A percentile compares a stretch with the other conserved stretches of the same genome.
Evolutionary conservation across 1,284 basidiomycete genomes (phyloP).

Genomic region (Pascua sp.): DNA sequence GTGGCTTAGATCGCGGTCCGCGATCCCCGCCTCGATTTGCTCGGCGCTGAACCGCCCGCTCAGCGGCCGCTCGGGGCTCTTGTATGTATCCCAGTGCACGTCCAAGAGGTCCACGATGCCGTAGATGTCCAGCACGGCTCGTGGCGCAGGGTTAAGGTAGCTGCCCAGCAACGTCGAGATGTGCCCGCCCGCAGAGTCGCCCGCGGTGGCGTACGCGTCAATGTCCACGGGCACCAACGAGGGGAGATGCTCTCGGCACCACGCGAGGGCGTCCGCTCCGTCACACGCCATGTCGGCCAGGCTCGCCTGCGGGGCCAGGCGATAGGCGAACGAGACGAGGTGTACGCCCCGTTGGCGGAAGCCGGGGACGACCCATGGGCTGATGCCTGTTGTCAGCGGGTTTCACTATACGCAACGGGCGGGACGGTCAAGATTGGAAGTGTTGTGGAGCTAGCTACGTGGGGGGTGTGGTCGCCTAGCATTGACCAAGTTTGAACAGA

Average conservation of each 20-base stretch:
- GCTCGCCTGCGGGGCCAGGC: slow-evolving; percentile 14
- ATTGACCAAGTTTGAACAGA: no score
- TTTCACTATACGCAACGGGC: not conserved
- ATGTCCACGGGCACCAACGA: slow-evolving; percentile 19
- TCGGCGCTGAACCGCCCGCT: slow-evolving; percentile 15
- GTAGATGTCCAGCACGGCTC: slow-evolving; percentile 6
- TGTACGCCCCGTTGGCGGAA: slow-evolving; percentile 10
- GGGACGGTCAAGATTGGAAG: no score
- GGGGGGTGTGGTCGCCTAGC: no score
- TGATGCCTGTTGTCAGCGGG: not conserved
- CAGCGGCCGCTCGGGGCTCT: not conserved
- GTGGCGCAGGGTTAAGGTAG: slow-evolving; percentile 18
- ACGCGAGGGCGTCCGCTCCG: slow-evolving; percentile 12
- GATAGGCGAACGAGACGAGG: slow-evolving; percentile 17
- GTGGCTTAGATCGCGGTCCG: slow-evolving; percentile 5
- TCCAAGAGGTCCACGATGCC: slow-evolving; percentile 2
- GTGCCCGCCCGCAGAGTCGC: slow-evolving; percentile 33
- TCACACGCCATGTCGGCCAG: slow-evolving; percentile 17
- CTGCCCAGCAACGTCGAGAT: slow-evolving; percentile 16
- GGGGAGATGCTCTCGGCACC: slow-evolving; percentile 14
- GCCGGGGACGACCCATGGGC: slow-evolving; percentile 15
- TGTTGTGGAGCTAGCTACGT: no score
- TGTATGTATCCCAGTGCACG: not conserved
- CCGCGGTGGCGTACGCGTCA: slow-evolving; percentile 24
- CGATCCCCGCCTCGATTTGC: slow-evolving; percentile 18